phyloP scores from a whole-genome alignment of 306 rosid species.

The Casuarina cunninghamiana region DNA sequence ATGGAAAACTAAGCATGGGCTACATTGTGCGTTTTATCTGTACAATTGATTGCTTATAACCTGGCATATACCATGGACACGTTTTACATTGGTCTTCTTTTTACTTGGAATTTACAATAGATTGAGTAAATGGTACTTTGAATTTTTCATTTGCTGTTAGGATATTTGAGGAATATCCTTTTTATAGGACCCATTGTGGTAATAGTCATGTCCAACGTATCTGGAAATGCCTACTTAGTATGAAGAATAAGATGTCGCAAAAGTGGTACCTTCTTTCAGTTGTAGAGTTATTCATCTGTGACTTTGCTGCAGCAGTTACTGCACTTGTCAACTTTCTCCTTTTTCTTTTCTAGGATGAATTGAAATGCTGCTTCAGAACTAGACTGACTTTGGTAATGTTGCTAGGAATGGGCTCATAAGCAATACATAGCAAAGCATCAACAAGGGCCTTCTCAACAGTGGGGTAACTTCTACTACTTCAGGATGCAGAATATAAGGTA shows the following conservation, averaged over 20 bases:
- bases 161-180: neutral
- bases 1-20: conserved; percentile 17
- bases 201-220: neutral
- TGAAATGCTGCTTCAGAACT: neutral
- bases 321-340: neutral
- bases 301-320: neutral
- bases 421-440: conserved; percentile 96
- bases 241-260: neutral
- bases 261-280: neutral
- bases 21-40: neutral
- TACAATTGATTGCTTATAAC: neutral
- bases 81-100: neutral
- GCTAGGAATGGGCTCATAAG: conserved; percentile 99
- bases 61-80: neutral
- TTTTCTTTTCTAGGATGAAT: neutral
- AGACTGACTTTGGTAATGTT: conserved; percentile 28
- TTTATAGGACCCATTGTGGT: neutral
- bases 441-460: conserved; percentile 98
- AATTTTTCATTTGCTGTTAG: neutral
- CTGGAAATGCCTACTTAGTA: neutral
- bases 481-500: conserved; percentile 97
- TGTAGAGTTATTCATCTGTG: neutral
- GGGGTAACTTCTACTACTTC: conserved; percentile 98
- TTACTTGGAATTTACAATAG: neutral
- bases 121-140: neutral